Evolutionary conservation across 208 protist genomes (phyloP).

Genomic region (Endotrypanum monterogeii): DNA sequence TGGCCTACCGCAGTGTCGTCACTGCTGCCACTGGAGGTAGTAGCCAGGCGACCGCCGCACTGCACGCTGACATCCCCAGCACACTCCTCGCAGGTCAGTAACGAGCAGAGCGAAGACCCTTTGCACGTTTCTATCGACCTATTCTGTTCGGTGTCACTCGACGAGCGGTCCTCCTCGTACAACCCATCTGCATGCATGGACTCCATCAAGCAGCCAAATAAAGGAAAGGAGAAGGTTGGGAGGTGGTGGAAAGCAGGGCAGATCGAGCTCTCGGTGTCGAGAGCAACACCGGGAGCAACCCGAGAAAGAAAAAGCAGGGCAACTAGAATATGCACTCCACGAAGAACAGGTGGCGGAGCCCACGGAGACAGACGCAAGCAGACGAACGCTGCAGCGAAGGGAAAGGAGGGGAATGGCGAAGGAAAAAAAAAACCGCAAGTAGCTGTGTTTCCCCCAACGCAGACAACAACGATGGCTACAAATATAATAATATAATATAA

Average conservation of each 20-base stretch:
- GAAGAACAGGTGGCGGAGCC: too few species aligned
- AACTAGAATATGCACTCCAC: too few species aligned
- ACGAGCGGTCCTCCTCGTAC: background rate
- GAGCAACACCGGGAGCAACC: background rate
- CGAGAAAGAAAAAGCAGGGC: background rate
- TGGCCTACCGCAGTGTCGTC: constrained; percentile 9
- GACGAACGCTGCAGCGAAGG: background rate
- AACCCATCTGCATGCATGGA: background rate
- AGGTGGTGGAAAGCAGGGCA: background rate
- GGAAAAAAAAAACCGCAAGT: background rate
- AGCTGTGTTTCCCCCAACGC: background rate
- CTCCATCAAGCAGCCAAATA: background rate
- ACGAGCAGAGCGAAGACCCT: constrained; percentile 20
- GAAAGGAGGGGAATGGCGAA: background rate
- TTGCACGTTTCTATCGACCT: constrained; percentile 12
- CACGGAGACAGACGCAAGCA: background rate
- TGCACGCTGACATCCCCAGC: constrained; percentile 16
- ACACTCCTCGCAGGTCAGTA: constrained; percentile 2
- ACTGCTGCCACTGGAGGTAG: constrained; percentile 22
- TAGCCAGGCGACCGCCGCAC: constrained; percentile 13
- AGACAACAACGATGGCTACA: too few species aligned
- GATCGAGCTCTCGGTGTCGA: background rate
- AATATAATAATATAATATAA: too few species aligned
- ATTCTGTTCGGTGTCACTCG: constrained; percentile 6
- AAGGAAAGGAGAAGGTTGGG: background rate